These are phyloP conservation scores for Lithocarpus polystachyus DNA, from an alignment of 306 rosid genomes.

Conservation along the genomic window DNA sequence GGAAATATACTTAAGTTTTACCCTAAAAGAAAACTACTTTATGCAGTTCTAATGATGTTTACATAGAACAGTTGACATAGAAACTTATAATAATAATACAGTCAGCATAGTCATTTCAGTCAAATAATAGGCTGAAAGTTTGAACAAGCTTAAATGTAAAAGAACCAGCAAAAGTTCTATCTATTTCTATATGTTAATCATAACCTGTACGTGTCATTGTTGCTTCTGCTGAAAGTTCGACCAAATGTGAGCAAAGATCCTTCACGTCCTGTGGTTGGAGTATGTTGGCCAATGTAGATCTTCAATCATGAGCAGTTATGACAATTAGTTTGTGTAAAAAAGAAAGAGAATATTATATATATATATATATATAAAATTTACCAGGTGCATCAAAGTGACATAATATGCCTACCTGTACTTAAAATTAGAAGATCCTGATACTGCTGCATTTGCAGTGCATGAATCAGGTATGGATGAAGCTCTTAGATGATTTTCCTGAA, in stretches of 20 bases:
- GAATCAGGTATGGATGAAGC: constrained; percentile 35
- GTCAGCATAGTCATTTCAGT: not conserved
- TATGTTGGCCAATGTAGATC: constrained; percentile 63
- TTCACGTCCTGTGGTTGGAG: constrained; percentile 60
- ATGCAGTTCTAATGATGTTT: not conserved
- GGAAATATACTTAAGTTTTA: too few species aligned
- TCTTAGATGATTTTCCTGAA: constrained; percentile 49
- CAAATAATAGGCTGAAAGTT: not conserved
- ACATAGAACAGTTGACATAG: not conserved
- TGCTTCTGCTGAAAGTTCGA: constrained; percentile 56
- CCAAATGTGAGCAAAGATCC: constrained; percentile 65
- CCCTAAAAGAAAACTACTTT: not conserved
- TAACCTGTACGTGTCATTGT: constrained; percentile 57
- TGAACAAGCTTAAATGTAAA: not conserved
- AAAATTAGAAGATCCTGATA: constrained; percentile 43
- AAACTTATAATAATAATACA: not conserved
- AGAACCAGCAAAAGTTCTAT: constrained; percentile 22
- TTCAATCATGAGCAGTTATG: constrained; percentile 37
- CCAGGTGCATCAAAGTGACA: constrained; percentile 19
- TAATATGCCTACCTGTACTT: constrained; percentile 47
- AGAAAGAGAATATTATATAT: not conserved
- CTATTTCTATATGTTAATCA: constrained; percentile 18
- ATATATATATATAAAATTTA: not conserved
- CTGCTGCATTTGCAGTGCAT: constrained; percentile 25
- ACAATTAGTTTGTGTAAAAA: not conserved